Percentiles rank a stretch among this genome's conserved stretches.
phyloP scores from a whole-genome alignment of 2,329 filamentous ascomycete species.

The Nemania diffusa region DNA sequence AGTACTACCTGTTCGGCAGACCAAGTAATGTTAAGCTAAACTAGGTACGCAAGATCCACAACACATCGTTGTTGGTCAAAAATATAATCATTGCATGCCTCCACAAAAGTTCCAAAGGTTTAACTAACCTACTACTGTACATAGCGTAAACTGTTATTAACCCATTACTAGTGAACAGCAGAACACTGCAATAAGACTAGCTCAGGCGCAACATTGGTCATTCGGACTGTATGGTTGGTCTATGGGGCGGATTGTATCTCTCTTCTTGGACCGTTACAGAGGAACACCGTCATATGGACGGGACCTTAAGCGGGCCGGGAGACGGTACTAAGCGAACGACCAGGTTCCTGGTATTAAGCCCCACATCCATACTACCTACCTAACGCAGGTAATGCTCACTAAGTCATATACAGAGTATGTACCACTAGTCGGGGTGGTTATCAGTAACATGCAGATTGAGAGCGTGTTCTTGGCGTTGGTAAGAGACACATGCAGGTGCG shows the following conservation, averaged over 20 bases:
- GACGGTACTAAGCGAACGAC: constrained; percentile 12
- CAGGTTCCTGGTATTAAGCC: constrained; percentile 3
- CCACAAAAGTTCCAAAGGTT: not conserved
- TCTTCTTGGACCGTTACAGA: constrained; percentile 5
- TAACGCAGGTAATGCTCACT: not conserved
- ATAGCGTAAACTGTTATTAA: not conserved
- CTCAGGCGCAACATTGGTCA: not conserved
- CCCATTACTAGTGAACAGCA: not conserved
- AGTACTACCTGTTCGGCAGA: constrained; percentile 5
- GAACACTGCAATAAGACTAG: not conserved
- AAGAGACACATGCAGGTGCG: not conserved
- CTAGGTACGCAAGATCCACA: not conserved
- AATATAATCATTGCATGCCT: not conserved
- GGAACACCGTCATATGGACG: constrained; percentile 11
- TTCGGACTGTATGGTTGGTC: not conserved
- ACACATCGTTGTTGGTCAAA: not conserved
- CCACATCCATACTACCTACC: not conserved
- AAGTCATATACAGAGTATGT: no score
- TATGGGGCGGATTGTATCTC: not conserved
- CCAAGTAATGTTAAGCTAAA: not conserved
- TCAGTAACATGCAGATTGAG: not conserved
- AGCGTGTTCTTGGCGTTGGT: not conserved
- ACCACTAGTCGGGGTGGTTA: not conserved
- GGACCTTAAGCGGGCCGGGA: constrained; percentile 21
- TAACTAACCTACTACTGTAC: not conserved